phyloP scores from a whole-genome alignment of 495 filamentous ascomycete genomes.

The Pyrenula aspistea region DNA sequence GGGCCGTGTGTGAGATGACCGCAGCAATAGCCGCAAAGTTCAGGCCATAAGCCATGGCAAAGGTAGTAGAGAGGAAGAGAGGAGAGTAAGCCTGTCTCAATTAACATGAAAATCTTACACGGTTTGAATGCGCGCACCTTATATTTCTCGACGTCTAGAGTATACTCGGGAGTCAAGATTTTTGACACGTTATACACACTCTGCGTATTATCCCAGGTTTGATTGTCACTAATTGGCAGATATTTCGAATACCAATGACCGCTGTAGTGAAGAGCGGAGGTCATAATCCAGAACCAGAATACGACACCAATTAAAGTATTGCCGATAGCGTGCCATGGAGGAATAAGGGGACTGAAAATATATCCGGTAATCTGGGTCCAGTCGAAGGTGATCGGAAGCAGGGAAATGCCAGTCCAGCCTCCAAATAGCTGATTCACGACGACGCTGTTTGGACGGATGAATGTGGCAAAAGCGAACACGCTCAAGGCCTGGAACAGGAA shows the following conservation, averaged over 20 bases:
- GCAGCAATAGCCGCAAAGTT: slow-evolving; percentile 47
- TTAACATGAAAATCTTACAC: neutral
- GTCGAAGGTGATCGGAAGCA: slow-evolving; percentile 55
- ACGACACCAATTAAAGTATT: slow-evolving; percentile 47
- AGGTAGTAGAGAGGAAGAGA: slow-evolving; percentile 47
- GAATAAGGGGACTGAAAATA: slow-evolving; percentile 52
- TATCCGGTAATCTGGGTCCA: slow-evolving; percentile 59
- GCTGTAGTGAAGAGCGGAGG: slow-evolving; percentile 39
- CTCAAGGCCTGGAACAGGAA: slow-evolving; percentile 35
- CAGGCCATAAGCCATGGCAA: slow-evolving; percentile 45
- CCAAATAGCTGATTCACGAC: slow-evolving; percentile 48
- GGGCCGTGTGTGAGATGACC: slow-evolving; percentile 38
- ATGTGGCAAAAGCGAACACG: slow-evolving; percentile 32
- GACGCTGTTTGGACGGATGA: slow-evolving; percentile 38
- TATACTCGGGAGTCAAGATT: slow-evolving; percentile 39
- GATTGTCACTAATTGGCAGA: slow-evolving; percentile 42
- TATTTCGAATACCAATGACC: slow-evolving; percentile 36
- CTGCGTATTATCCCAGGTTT: slow-evolving; percentile 47
- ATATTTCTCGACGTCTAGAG: slow-evolving; percentile 43
- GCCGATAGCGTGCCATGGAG: slow-evolving; percentile 53
- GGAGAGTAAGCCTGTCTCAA: slow-evolving; percentile 35
- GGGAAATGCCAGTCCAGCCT: slow-evolving; percentile 44
- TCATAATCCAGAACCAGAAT: slow-evolving; percentile 39
- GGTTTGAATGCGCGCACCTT: slow-evolving; percentile 1
- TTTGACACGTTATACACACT: slow-evolving; percentile 35